phyloP scores from a whole-genome alignment of 2,329 filamentous ascomycete species.

The Calonectria pseudoturangicola region DNA sequence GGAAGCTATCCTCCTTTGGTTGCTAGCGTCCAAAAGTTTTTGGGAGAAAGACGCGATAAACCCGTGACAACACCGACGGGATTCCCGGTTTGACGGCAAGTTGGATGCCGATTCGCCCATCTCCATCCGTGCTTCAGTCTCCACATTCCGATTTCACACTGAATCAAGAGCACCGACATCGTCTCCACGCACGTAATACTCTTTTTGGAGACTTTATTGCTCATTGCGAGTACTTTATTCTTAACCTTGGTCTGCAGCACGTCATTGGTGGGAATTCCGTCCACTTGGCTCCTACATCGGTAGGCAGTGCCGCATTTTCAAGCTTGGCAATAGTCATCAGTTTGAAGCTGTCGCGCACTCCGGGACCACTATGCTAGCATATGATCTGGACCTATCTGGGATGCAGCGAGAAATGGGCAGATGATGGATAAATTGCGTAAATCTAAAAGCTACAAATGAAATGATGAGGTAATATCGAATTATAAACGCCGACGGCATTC shows the following conservation, averaged over 20 bases:
- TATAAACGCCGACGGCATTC: not conserved
- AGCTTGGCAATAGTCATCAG: not conserved
- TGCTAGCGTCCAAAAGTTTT: not conserved
- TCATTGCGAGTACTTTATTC: not conserved
- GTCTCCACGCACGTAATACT: not conserved
- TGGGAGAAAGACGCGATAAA: not conserved
- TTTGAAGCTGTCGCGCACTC: not conserved
- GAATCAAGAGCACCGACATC: not conserved
- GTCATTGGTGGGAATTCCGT: conserved; percentile 4
- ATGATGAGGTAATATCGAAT: not conserved
- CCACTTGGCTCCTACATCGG: not conserved
- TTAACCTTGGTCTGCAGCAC: not conserved
- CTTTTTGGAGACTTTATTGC: not conserved
- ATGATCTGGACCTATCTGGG: not conserved
- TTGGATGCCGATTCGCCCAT: not conserved
- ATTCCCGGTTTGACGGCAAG: not conserved
- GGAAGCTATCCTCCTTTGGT: not conserved
- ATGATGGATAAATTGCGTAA: not conserved
- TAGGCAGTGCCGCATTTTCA: not conserved
- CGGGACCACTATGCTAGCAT: too few species aligned
- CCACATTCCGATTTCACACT: not conserved
- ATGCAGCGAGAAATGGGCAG: not conserved
- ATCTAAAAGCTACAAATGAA: not conserved
- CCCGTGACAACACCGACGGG: not conserved
- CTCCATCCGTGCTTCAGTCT: not conserved